These are phyloP conservation scores for Juglanconis sp. DNA, from an alignment of 2,329 filamentous ascomycete genomes.

Conservation along the genomic window DNA sequence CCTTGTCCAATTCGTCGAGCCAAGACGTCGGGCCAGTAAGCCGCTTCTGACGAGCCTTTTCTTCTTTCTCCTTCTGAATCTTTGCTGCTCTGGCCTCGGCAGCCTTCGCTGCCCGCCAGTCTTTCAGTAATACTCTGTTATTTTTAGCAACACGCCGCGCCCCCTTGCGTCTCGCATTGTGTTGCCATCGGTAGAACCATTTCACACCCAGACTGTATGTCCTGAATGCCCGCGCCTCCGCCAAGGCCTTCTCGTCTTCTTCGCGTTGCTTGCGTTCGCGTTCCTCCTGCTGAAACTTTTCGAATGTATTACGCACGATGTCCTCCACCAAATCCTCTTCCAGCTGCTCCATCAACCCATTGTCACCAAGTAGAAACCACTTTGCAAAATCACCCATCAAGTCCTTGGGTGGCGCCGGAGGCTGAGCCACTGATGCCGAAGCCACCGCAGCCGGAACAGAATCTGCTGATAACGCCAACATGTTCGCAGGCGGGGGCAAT, in stretches of 20 bases:
- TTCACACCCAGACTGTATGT: constrained; percentile 48
- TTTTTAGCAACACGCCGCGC: constrained; percentile 48
- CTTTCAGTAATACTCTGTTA: constrained; percentile 48
- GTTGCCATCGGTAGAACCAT: constrained; percentile 56
- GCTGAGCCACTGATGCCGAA: neutral
- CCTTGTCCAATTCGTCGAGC: constrained; percentile 18
- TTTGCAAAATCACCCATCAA: constrained; percentile 46
- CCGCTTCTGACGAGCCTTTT: constrained; percentile 25
- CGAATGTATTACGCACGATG: constrained; percentile 40
- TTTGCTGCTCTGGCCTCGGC: constrained; percentile 30
- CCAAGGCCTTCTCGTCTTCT: constrained; percentile 46
- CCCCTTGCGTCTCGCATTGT: constrained; percentile 44
- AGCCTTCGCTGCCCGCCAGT: constrained; percentile 39
- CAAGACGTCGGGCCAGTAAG: constrained; percentile 16
- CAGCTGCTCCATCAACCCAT: constrained; percentile 51
- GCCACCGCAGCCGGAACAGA: too few species aligned
- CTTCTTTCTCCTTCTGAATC: constrained; percentile 35
- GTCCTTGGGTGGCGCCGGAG: constrained; percentile 29
- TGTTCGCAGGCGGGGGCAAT: constrained; percentile 3
- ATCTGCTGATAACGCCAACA: neutral
- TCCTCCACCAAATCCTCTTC: constrained; percentile 42
- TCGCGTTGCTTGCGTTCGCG: constrained; percentile 41
- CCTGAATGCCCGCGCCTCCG: constrained; percentile 46
- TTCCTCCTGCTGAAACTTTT: constrained; percentile 37
- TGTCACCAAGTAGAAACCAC: constrained; percentile 55